A percentile compares a stretch with the other conserved stretches of the same genome.
Evolutionary conservation across 257 asterid species (phyloP).

Genomic region (Striga asiatica): DNA sequence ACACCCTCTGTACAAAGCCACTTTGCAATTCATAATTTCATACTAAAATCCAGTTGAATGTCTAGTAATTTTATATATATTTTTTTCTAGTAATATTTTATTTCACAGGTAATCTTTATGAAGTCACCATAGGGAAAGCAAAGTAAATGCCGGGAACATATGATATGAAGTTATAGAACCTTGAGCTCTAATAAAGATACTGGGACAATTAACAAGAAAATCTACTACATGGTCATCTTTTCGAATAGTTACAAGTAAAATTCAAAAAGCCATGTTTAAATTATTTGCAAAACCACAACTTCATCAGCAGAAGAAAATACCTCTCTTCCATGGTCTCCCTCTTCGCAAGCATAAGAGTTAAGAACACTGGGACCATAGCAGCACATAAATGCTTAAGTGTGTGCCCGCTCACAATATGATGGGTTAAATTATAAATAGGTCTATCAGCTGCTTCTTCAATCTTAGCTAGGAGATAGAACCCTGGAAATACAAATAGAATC

Average conservation of each 20-base stretch:
- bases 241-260: too few species aligned
- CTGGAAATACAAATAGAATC: conserved; percentile 28
- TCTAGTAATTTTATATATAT: too few species aligned
- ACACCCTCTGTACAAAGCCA: background rate
- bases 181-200: too few species aligned
- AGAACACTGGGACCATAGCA: conserved; percentile 92
- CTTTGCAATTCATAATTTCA: background rate
- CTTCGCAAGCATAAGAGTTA: conserved; percentile 87
- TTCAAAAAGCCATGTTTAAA: too few species aligned
- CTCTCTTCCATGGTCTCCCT: conserved; percentile 63
- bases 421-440: conserved; percentile 65
- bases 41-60: background rate
- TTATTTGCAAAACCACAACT: background rate
- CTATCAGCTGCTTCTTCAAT: conserved; percentile 87
- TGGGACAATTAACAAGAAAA: too few species aligned
- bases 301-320: conserved; percentile 22
- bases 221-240: too few species aligned
- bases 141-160: too few species aligned
- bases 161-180: too few species aligned
- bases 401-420: conserved; percentile 81
- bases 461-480: conserved; percentile 87
- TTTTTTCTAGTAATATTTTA: too few species aligned
- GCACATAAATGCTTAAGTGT: conserved; percentile 90
- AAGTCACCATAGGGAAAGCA: too few species aligned
- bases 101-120: too few species aligned